These are phyloP conservation scores for Pycnococcus provasolii DNA, from an alignment of 139 green algal genomes.

Conservation along the genomic window DNA sequence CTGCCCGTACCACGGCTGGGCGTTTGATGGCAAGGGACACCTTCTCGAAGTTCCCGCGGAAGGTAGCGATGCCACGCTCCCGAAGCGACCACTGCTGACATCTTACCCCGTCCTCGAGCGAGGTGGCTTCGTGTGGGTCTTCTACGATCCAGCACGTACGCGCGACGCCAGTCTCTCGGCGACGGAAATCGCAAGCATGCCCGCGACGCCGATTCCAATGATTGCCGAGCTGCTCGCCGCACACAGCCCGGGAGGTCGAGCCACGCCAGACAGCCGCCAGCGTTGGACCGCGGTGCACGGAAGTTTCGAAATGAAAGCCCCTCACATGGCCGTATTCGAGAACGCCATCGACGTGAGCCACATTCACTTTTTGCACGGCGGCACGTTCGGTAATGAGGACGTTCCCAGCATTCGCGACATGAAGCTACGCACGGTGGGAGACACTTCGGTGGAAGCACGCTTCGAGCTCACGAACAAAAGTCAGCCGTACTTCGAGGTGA, in stretches of 20 bases:
- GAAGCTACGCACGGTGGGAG: constrained; percentile 25
- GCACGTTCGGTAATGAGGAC: constrained; percentile 56
- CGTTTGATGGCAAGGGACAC: constrained; percentile 49
- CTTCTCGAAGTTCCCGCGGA: constrained; percentile 40
- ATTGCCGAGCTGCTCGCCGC: constrained; percentile 60
- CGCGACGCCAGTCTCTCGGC: background rate
- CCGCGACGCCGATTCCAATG: constrained; percentile 62
- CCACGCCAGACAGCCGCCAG: too few species aligned
- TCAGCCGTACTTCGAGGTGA: constrained; percentile 59
- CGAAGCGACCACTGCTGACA: constrained; percentile 43
- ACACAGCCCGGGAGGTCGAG: too few species aligned
- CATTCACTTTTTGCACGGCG: constrained; percentile 76
- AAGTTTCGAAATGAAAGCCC: constrained; percentile 42
- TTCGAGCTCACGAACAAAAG: constrained; percentile 68
- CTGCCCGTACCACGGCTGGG: constrained; percentile 58
- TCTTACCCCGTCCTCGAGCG: constrained; percentile 51
- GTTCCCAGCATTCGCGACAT: constrained; percentile 59
- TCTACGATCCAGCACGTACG: constrained; percentile 45
- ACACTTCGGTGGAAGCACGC: constrained; percentile 22
- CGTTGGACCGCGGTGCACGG: constrained; percentile 58
- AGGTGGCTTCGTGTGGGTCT: constrained; percentile 72
- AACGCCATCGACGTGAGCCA: constrained; percentile 82
- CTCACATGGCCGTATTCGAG: constrained; percentile 63
- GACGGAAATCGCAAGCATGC: constrained; percentile 40
- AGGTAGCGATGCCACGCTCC: constrained; percentile 34